These are phyloP conservation scores for Ochetophila trinervis DNA, from an alignment of 306 rosid species.

Conservation along the genomic window DNA sequence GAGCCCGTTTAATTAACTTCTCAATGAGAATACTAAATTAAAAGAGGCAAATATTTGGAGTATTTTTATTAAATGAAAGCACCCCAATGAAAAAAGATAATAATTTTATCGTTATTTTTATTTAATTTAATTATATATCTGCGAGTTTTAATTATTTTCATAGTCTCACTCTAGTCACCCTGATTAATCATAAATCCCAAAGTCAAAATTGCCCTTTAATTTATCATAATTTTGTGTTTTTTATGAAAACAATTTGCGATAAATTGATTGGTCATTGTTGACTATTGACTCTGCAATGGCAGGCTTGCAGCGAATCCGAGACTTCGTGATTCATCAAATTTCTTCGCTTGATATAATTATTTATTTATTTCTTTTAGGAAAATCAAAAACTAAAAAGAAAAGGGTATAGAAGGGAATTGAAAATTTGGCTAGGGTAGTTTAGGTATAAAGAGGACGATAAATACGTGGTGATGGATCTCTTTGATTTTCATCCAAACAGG, in stretches of 20 bases:
- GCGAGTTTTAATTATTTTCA: background rate
- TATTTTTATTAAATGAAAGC: too few relatives aligned
- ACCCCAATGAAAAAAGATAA: too few relatives aligned
- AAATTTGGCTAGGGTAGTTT: background rate
- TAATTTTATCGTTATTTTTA: too few relatives aligned
- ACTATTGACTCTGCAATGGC: conserved; percentile 10
- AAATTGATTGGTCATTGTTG: conserved; percentile 15
- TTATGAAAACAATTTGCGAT: background rate
- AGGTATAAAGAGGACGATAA: conserved; percentile 9
- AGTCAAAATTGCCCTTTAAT: conserved; percentile 11
- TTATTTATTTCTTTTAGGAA: background rate
- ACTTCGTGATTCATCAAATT: conserved; percentile 9
- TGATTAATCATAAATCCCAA: background rate
- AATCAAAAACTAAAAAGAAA: background rate
- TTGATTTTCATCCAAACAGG: conserved; percentile 23
- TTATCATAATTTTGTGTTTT: background rate
- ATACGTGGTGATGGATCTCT: conserved; percentile 26
- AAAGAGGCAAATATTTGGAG: too few relatives aligned
- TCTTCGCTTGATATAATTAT: background rate
- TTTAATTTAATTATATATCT: too few relatives aligned
- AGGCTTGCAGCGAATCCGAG: conserved; percentile 19
- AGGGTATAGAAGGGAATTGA: background rate
- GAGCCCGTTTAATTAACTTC: too few relatives aligned
- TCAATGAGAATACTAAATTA: too few relatives aligned
- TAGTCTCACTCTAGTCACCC: too few relatives aligned